Percentiles rank a stretch among this genome's conserved stretches.
Conservation (phyloP, 164 flowering plant species). For the Tinospora cordifolia region DNA sequence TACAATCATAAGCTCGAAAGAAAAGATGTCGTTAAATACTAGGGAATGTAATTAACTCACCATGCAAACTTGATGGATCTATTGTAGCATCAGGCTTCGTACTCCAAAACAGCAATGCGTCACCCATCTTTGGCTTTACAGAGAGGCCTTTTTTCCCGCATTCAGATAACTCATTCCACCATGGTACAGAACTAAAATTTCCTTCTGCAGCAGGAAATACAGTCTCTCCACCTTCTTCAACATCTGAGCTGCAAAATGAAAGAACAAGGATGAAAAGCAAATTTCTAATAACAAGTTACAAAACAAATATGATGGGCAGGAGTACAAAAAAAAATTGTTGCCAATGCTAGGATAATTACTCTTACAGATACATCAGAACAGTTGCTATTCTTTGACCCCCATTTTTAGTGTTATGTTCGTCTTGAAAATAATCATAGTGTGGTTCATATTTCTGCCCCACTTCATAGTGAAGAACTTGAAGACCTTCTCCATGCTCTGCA, state of each 20-base stretch:
- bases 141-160: constrained; percentile 74
- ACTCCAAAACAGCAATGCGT: constrained; percentile 97
- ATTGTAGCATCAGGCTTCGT: constrained; percentile 81
- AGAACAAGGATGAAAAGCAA: neutral
- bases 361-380: constrained; percentile 91
- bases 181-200: constrained; percentile 59
- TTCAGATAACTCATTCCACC: constrained; percentile 81
- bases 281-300: neutral
- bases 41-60: constrained; percentile 32
- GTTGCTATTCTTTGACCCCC: constrained; percentile 95
- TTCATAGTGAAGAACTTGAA: constrained; percentile 90
- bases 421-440: constrained; percentile 83
- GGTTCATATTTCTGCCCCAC: constrained; percentile 91
- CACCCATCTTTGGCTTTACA: constrained; percentile 83
- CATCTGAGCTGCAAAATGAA: constrained; percentile 64
- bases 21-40: neutral
- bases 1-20: neutral
- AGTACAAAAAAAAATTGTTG: neutral
- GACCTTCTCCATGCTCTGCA: constrained; percentile 97
- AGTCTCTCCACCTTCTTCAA: constrained; percentile 98
- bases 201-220: constrained; percentile 75
- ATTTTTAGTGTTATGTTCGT: constrained; percentile 68
- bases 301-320: neutral
- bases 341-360: neutral
- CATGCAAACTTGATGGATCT: constrained; percentile 89